Base-by-base conservation (phyloP, 2,329 filamentous ascomycete species). In the Fusarium secorum region DNA sequence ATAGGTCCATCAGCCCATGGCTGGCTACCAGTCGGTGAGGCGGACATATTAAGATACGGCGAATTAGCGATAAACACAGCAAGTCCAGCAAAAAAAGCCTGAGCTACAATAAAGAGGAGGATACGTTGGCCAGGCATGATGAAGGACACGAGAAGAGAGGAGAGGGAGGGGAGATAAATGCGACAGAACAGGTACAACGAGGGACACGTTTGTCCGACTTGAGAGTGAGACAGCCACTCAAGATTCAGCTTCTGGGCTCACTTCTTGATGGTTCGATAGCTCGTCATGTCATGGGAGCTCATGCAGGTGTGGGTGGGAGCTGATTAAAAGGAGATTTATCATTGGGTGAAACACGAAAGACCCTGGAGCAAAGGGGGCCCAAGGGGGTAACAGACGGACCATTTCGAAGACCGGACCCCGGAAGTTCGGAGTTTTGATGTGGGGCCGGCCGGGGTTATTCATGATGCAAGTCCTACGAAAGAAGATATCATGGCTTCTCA, bases 1-100 rank as follows among this genome's bases (percentile, higher is more conserved):
- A 89, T 83, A 36, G 87, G 87, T 38, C 80, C 78, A 74, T 89
- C 86, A 5, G 87, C 87, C 87, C 87, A 89, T 33, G 63, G 66
- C 58, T 74, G 49, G 24, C 22, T 74, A 30, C 22, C 24, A n/a
- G 70, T 77, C 26, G 76, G 79, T 30, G 75, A 70, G 55, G 56
- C 60, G n/a, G 74, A 74, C 60, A 75, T 73, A 70, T 82, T 80
- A 61, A 77, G 74, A 73, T 74, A 78, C 2, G 81, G 81, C 20
- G 81, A 81, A 61, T 79, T 73, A 38, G 76, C 78, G 30, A 80
- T 61, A 55, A 82, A 77, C 36, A 72, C 35, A 15, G 70, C 61
- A 33, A 79, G 41, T 60, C 76, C 77, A 30, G 75, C 74, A 41
- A 80, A 62, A 35, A 81, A 71, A 58, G 74, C 73, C 60, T 76